Evolutionary conservation across 306 rosid genomes (phyloP), one percentile per base, ranked within the genome.

Genomic region (Trifolium dubium): DNA sequence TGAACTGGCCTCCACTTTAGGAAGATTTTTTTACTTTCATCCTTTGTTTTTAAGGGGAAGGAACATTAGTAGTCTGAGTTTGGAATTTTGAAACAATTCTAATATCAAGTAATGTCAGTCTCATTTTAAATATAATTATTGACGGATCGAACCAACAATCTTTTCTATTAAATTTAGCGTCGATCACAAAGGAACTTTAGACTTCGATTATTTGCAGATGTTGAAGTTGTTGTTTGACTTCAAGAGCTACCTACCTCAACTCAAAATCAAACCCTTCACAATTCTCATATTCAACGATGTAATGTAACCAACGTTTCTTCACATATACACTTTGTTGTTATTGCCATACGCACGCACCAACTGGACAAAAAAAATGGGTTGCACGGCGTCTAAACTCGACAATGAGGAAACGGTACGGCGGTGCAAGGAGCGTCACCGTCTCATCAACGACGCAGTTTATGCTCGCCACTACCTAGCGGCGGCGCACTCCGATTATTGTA

Each of bases 401-500:
- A 87, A 88, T 50, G 97, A 94, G 81, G 99, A 94, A 77, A 88
- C 95, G 0, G 97, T 94, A 14, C 84, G 90, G 64, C 96, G 99
- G 63, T 92, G 99, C 89, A 94, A 89, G 86, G 95, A 94, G 41
- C 92, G 97, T 4, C 85, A 89, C 68, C 92, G 92, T 54, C 79
- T 94, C 1, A 94, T 94, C 83, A 92, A 81, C 63, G 89, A 88
- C 37, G 92, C 97, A 1, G 90, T 94, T 8, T 69, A 40, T 64
- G 87, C 99, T 0, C 97, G 99, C 73, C 89, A 92, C 81, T 96
- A 92, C 81, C 83, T 94, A 15, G 96, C 99, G 2, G 89, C 99
- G 7, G 96, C 99, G 4, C 99, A 94, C 62, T 86, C 96, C 31
- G 97, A 94, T 76, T 94, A 94, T 80, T 83, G 91, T 76, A 85